Conservation (phyloP, 1,139 yeast species). For the Suhomyces maxii region DNA sequence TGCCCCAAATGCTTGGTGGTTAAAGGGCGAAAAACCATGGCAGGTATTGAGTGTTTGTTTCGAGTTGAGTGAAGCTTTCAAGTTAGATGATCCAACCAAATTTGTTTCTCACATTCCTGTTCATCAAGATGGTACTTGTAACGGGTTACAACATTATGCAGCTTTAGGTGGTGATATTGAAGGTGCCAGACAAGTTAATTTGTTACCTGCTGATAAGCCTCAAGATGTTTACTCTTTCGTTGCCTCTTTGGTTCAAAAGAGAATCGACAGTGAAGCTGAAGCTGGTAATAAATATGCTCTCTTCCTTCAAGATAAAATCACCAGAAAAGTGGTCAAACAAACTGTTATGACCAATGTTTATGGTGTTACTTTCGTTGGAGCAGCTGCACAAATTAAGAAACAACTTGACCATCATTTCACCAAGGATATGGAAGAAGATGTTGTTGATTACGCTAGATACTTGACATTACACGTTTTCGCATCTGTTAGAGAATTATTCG, state of each 20-base stretch:
- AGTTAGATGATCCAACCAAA: constrained; percentile 70
- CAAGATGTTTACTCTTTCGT: constrained; percentile 90
- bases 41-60: constrained; percentile 86
- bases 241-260: constrained; percentile 64
- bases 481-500: constrained; percentile 81
- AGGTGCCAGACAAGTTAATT: constrained; percentile 91
- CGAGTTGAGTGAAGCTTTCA: constrained; percentile 72
- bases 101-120: constrained; percentile 83
- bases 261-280: constrained; percentile 62
- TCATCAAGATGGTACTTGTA: constrained; percentile 97
- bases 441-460: constrained; percentile 56
- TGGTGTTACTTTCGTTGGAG: constrained; percentile 96
- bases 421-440: constrained; percentile 43
- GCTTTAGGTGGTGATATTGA: constrained; percentile 95
- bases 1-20: constrained; percentile 72
- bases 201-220: constrained; percentile 79
- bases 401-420: constrained; percentile 52
- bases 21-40: constrained; percentile 90
- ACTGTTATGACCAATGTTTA: constrained; percentile 98
- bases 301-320: constrained; percentile 59
- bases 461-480: constrained; percentile 77
- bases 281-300: constrained; percentile 55
- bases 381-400: constrained; percentile 79
- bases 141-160: constrained; percentile 96
- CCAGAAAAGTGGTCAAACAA: constrained; percentile 90